These are phyloP conservation scores for Marasmius fiardii DNA, from an alignment of 1,284 basidiomycete genomes.

Conservation along the genomic window DNA sequence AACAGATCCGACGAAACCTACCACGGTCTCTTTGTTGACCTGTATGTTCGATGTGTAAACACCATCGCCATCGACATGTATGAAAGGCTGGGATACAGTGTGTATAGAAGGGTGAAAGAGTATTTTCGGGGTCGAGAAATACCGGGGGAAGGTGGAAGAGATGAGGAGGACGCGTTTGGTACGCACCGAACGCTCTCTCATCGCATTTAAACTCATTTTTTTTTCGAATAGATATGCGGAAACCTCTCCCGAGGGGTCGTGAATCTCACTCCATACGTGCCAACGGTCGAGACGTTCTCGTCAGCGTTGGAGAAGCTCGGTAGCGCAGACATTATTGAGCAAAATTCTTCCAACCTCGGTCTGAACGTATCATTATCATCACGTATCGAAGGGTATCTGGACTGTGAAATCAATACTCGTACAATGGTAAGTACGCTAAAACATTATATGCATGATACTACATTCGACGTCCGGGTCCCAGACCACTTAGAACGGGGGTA, in stretches of 20 bases:
- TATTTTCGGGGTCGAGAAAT: slow-evolving; percentile 80
- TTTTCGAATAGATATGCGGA: slow-evolving; percentile 74
- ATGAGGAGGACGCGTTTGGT: slow-evolving; percentile 93
- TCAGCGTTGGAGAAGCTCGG: slow-evolving; percentile 67
- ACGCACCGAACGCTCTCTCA: slow-evolving; percentile 28
- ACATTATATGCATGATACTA: too few relatives aligned
- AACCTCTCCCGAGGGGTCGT: slow-evolving; percentile 69
- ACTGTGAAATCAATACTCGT: too few relatives aligned
- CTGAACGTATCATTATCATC: too few relatives aligned
- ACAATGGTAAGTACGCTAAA: too few relatives aligned
- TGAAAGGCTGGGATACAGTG: slow-evolving; percentile 82
- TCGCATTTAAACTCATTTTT: background rate
- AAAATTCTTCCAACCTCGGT: too few relatives aligned
- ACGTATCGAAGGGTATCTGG: too few relatives aligned
- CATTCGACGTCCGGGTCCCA: too few relatives aligned
- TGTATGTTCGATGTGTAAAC: slow-evolving; percentile 87
- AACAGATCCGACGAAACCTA: slow-evolving; percentile 75
- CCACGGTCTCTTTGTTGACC: slow-evolving; percentile 83
- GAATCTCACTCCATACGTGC: slow-evolving; percentile 60
- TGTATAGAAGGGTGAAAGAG: slow-evolving; percentile 80
- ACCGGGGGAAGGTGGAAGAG: slow-evolving; percentile 62
- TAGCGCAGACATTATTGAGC: too few relatives aligned
- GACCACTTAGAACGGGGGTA: too few relatives aligned
- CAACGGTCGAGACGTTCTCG: slow-evolving; percentile 72
- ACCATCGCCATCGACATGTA: slow-evolving; percentile 82